Base-by-base conservation (phyloP, 2,329 filamentous ascomycete species). In the Colletotrichum magnum region DNA sequence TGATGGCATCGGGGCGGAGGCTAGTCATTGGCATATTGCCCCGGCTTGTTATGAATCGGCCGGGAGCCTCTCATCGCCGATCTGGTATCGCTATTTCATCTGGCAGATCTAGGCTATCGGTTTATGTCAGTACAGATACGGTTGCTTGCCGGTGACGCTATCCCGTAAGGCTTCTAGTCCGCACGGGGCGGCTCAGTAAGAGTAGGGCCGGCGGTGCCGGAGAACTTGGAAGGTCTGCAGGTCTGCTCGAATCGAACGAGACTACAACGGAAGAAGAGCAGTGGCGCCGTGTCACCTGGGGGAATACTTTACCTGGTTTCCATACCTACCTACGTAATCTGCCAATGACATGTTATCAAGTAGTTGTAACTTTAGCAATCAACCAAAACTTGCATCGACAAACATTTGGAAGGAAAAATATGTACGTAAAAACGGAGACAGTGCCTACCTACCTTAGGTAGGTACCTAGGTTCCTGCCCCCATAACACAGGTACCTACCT, bases 31-130 rank as follows among this genome's bases (percentile, higher is more conserved):
- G 36, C 36, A 45, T 51, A 52, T 32, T 56, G 51, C 45, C 36
- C 62, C 41, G 21, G 58, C 18, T 18, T 18, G 36, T 28, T n/a
- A 66, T 32, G 50, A 66, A 50, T 57, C 62, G 62, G 32, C 32
- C 32, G 9, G 39, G 56, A 41, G 36, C 32, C 24, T 50, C 13
- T 52, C 54, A 66, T 69, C 66, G 56, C 10, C 56, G 62, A 69
- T 69, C 61, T 65, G 13, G 28, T 26, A 52, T 60, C 50, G 51
- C 26, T 26, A 36, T 67, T 12, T 51, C 36, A 51, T 28, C 24
- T 28, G 16, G 18, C 21, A 32, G 43, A 32, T 26, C 26, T 32
- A 43, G 43, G 26, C 16, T 21, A 56, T 57, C 41, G 24, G 50
- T 57, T 4, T 43, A 45, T 52, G 28, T 26, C 18, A 41, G 58